Evolutionary conservation across 768 basidiomycete genomes (phyloP), one percentile per base, ranked within the genome.

Genomic region (Leucocoprinus birnbaumii): DNA sequence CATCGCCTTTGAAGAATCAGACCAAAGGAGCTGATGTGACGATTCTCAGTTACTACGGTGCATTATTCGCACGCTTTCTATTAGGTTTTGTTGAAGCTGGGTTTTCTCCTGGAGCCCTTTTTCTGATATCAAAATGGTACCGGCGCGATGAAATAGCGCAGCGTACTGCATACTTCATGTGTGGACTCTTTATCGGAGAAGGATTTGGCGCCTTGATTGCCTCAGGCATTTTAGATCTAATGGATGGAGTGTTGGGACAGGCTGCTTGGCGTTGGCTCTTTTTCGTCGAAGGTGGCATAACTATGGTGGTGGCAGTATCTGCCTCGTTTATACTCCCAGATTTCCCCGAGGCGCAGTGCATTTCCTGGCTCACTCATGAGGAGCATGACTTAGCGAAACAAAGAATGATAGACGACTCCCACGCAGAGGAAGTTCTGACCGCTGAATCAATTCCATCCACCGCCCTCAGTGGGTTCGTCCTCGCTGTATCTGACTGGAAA

Each of bases 231-330:
- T 77, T 93, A n/a, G 75, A 80, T 59, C 71, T 72, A 9, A 89
- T 92, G 86, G 79, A 90, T 38, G 86, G 84, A 5, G 76, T 75
- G 50, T 71, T 83, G 14, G 90, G 89, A 0, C 73, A 80, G 53
- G 75, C 85, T 7, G 87, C 86, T 0, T 94, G 91, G 91, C 73
- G 86, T 61, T 91, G 87, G 86, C 73, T 89, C 13, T 89, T 89
- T 31, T n/a, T 76, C 61, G 75, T 86, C 35, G 86, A 87, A 68
- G 86, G 86, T 25, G 66, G 72, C 10, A 62, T 86, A 48, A 88
- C 84, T 8, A 71, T 86, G 42, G 63, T 65, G 16, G 67, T 76
- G 27, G 74, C 76, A n/a, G 41, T 85, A 21, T 47, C 73, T 21
- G 78, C 87, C 1, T 74, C 83, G 41, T 83, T 82, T 61, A 71